phyloP scores from a whole-genome alignment of 768 basidiomycete genomes.

The Leccinum uliginosum region DNA sequence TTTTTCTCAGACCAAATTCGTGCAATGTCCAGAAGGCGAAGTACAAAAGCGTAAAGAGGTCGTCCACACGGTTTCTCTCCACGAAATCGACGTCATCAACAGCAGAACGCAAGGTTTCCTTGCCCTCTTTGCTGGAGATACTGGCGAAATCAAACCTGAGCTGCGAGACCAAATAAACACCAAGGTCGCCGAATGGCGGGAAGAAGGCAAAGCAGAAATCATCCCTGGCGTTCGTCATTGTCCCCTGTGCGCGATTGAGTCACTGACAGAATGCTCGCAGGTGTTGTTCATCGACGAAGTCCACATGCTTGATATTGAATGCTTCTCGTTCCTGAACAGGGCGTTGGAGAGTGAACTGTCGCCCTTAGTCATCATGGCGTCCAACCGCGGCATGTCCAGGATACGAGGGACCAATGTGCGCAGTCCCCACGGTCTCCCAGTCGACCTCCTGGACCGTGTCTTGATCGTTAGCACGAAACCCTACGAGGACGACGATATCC shows the following conservation, averaged over 20 bases:
- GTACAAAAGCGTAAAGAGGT: slow-evolving; percentile 97
- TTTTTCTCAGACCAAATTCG: slow-evolving; percentile 81
- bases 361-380: slow-evolving; percentile 97
- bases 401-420: slow-evolving; percentile 95
- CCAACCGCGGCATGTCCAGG: slow-evolving; percentile 90
- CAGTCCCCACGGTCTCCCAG: slow-evolving; percentile 91
- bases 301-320: slow-evolving; percentile 99
- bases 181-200: slow-evolving; percentile 96
- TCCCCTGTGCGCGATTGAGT: not conserved
- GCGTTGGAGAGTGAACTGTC: slow-evolving; percentile 92
- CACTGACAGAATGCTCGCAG: slow-evolving; percentile 34
- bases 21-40: slow-evolving; percentile 97
- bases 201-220: slow-evolving; percentile 98
- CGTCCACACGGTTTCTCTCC: slow-evolving; percentile 93
- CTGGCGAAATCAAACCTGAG: slow-evolving; percentile 98
- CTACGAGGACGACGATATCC: slow-evolving; percentile 78
- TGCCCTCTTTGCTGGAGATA: slow-evolving; percentile 91
- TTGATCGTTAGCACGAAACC: slow-evolving; percentile 92
- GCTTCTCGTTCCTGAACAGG: slow-evolving; percentile 97
- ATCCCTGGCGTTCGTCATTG: slow-evolving; percentile 77
- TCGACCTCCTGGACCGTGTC: slow-evolving; percentile 91
- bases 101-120: slow-evolving; percentile 98
- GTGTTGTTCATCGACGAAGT: slow-evolving; percentile 99
- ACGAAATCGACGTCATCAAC: slow-evolving; percentile 99
- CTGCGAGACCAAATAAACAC: slow-evolving; percentile 94